Conservation (phyloP, 164 flowering plant genomes). For the Nelumbo lutea region DNA sequence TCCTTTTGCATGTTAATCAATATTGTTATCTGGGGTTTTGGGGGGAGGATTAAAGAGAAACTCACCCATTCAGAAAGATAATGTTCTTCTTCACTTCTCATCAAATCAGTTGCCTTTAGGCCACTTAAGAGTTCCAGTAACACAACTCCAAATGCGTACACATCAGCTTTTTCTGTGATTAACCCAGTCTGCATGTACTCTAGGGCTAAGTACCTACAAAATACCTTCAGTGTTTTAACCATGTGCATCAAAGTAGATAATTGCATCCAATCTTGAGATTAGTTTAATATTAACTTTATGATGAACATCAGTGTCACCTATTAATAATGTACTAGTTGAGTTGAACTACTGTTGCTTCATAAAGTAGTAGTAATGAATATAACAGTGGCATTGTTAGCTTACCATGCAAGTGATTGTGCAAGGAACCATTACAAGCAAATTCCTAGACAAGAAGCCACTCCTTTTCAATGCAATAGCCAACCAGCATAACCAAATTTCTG, state of each 20-base stretch:
- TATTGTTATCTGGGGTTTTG: no score
- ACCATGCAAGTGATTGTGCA: conserved; percentile 41
- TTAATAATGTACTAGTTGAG: neutral
- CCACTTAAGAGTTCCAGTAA: conserved; percentile 37
- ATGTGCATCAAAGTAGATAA: no score
- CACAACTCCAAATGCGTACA: conserved; percentile 40
- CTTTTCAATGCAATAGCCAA: conserved; percentile 39
- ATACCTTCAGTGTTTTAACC: neutral
- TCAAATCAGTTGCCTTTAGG: conserved; percentile 24
- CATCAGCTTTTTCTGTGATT: conserved; percentile 42
- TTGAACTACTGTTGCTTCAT: neutral
- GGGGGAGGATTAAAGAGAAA: neutral
- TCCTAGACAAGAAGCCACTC: conserved; percentile 39
- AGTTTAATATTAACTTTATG: neutral
- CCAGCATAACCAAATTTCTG: conserved; percentile 41
- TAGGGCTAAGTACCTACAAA: conserved; percentile 36
- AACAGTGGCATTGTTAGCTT: neutral
- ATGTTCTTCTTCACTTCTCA: conserved; percentile 21
- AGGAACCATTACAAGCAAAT: conserved; percentile 43
- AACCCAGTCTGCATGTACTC: conserved; percentile 34
- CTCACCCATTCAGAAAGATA: conserved; percentile 32
- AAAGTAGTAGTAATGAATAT: neutral
- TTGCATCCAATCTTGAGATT: neutral
- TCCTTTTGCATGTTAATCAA: no score
- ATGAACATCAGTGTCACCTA: neutral